Base-by-base conservation (phyloP, 1,139 yeast genomes). In the Lodderomyces pseudojiufengensis region DNA sequence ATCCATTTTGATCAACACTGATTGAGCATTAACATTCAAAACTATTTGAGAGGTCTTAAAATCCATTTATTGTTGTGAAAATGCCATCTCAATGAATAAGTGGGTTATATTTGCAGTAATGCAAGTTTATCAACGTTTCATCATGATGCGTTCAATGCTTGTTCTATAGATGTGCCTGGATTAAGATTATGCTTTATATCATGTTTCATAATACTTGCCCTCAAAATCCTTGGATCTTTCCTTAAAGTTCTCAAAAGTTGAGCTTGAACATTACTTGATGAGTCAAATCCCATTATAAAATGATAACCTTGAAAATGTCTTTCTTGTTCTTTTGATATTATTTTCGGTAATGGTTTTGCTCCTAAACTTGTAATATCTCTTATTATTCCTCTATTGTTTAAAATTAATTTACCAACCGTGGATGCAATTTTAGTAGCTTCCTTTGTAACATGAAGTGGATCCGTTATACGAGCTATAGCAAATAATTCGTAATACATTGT, bases 351-450 rank as follows among this genome's bases (percentile, higher is more conserved):
- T 27, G 80, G 80, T 43, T 77, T 75, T 33, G 81, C 75, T 1
- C 97, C 97, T 61, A 88, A 64, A 46, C 90, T 83, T 37, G 84
- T 76, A 36, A 90, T 77, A 45, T 79, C 81, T 56, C 97, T 76
- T 31, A 92, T 79, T 12, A 92, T 88, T 35, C 98, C 98, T 72
- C 96, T 85, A 60, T 92, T 88, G 45, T 81, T 78, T 43, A 92
- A 75, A 30, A 92, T 78, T 54, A 87, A 70, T 55, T 79, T 83
- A 14, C 97, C 97, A 23, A 88, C 73, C 5, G 95, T 85, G 13
- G 80, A 71, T n/a, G 82, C 84, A 39, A 84, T 78, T 48, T 77
- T 79, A 32, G 65, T 78, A 9, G 92, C 92, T 50, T 84, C 94
- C 32, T 69, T 62, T 38, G 75, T 72, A 31, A 74, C 72, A 33